Evolutionary conservation across 2,329 filamentous ascomycete genomes (phyloP).

Genomic region (Chaetothyriales sp.): DNA sequence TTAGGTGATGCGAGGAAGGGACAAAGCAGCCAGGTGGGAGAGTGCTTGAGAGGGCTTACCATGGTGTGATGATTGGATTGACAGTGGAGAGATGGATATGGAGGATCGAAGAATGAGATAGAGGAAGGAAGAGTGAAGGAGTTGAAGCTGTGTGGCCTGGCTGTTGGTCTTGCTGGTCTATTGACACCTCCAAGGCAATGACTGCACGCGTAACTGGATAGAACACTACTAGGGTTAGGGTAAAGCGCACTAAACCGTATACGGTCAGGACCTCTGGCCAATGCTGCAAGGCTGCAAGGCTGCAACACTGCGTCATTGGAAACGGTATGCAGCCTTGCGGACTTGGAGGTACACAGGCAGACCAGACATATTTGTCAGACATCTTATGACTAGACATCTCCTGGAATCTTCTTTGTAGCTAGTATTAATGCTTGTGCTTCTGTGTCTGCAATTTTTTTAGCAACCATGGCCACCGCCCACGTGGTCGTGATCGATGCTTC

Average conservation of each 20-base stretch:
- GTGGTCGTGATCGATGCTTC: constrained; percentile 76
- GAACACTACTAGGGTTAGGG: background rate
- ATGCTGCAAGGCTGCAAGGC: background rate
- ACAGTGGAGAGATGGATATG: constrained; percentile 3
- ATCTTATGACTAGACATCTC: background rate
- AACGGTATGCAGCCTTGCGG: too few species aligned
- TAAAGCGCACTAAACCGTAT: background rate
- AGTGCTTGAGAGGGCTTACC: constrained; percentile 17
- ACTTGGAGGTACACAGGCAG: background rate
- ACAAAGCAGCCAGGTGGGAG: constrained; percentile 9
- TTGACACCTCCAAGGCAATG: background rate
- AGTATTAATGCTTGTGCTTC: background rate
- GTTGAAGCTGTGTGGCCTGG: background rate
- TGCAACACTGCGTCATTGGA: background rate
- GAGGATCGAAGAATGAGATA: too few species aligned
- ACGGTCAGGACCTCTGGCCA: background rate
- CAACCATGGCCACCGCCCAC: constrained; percentile 57
- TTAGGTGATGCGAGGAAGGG: constrained; percentile 16
- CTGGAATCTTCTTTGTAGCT: background rate
- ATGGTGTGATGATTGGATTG: constrained; percentile 18
- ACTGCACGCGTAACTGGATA: background rate
- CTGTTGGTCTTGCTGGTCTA: background rate
- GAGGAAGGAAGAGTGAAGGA: constrained; percentile 2
- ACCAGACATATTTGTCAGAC: background rate
- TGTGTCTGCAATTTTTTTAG: background rate